A percentile compares a stretch with the other conserved stretches of the same genome.
phyloP scores from a whole-genome alignment of 1,139 yeast genomes.

The Suhomyces terraborum region DNA sequence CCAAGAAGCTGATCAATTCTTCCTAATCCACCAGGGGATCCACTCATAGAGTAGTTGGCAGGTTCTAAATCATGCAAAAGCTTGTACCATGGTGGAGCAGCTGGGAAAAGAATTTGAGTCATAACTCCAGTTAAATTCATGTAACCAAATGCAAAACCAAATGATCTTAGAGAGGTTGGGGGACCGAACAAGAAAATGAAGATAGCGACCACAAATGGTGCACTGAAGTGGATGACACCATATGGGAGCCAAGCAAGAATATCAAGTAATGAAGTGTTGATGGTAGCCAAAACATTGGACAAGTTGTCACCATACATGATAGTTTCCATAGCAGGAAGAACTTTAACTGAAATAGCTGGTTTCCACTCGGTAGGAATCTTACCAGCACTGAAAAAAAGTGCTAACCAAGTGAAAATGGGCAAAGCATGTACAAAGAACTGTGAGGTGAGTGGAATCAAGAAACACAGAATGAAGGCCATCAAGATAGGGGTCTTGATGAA shows the following conservation, averaged over 20 bases:
- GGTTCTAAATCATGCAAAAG: conserved; percentile 81
- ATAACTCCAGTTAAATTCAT: conserved; percentile 86
- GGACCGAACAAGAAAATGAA: conserved; percentile 87
- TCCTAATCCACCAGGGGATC: conserved; percentile 95
- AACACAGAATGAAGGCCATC: conserved; percentile 37
- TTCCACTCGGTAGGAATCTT: conserved; percentile 77
- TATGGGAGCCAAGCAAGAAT: conserved; percentile 95
- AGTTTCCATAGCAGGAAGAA: conserved; percentile 92
- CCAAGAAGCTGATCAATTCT: conserved; percentile 84
- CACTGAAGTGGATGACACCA: conserved; percentile 85
- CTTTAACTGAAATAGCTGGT: conserved; percentile 88
- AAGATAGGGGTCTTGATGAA: conserved; percentile 48
- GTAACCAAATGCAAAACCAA: conserved; percentile 96
- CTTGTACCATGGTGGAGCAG: conserved; percentile 99
- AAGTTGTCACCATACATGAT: conserved; percentile 92
- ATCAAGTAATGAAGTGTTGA: conserved; percentile 69
- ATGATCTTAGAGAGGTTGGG: conserved; percentile 82
- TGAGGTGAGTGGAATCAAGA: conserved; percentile 69
- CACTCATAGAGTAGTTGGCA: conserved; percentile 89
- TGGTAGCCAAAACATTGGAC: conserved; percentile 80
- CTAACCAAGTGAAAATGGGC: conserved; percentile 88
- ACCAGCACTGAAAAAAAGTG: conserved; percentile 77
- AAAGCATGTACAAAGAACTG: conserved; percentile 86
- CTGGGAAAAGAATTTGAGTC: conserved; percentile 81
- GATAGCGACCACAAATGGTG: conserved; percentile 86